Conservation (phyloP, 2,329 filamentous ascomycete genomes). For the Fusarium coffeatum region DNA sequence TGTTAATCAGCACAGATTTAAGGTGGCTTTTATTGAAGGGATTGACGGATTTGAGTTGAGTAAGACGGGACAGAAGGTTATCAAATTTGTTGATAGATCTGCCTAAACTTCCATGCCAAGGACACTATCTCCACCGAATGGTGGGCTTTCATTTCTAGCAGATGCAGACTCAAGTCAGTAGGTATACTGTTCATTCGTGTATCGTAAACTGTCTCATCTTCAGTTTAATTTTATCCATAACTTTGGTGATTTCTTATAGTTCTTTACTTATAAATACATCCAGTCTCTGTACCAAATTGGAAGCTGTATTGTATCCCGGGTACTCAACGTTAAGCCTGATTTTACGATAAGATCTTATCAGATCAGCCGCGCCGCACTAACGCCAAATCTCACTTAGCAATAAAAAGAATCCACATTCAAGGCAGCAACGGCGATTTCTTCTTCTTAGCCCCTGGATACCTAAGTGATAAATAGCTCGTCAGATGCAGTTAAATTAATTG, state of each 20-base stretch:
- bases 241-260: accelerated
- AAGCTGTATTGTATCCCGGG: background rate
- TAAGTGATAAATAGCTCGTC: background rate
- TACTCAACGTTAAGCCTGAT: background rate
- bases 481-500: accelerated
- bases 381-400: background rate
- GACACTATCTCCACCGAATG: background rate
- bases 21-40: constrained; percentile 51
- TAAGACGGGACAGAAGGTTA: constrained; percentile 43
- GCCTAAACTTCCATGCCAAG: background rate
- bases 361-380: background rate
- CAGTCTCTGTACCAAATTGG: background rate
- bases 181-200: background rate
- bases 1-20: constrained; percentile 48
- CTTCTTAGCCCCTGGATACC: background rate
- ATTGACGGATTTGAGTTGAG: constrained; percentile 47
- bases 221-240: background rate
- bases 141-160: background rate
- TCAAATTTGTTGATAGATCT: constrained; percentile 47
- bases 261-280: background rate
- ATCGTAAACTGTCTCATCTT: accelerated
- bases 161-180: background rate
- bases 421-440: background rate
- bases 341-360: background rate
- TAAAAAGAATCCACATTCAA: background rate